Evolutionary conservation across 2,329 filamentous ascomycete genomes (phyloP), one percentile per base, ranked within the genome.

Genomic region (Penicillium sp.): DNA sequence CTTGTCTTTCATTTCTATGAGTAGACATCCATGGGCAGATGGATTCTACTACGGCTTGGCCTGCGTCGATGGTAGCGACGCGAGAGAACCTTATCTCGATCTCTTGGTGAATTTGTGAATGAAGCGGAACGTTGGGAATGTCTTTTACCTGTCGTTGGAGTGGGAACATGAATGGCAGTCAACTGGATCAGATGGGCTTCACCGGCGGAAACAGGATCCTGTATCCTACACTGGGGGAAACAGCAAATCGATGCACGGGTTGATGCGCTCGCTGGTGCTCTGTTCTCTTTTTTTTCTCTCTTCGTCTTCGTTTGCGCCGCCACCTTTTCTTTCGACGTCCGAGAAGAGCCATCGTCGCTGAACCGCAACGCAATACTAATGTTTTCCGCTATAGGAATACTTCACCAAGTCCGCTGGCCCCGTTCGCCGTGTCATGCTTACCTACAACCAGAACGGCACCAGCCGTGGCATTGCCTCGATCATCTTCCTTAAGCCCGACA

Each of bases 381-480:
- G 65, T 60, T 70, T 58, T 65, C 51, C 75, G 76, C 77, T 77
- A 77, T 91, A 99, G 94, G 94, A 99, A 80, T 99, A 97, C 78
- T 97, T 99, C 76, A 79, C 83, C 71, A 88, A 91, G 71, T 89
- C 90, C 67, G 86, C 96, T 74, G 93, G 92, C 65, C 85, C 89
- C 61, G 90, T 97, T 77, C 97, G 95, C 84, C 89, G 85, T 76
- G 91, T 95, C 61, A 87, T 94, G 66, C 82, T 99, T 67, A 91
- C 90, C 48, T 99, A 99, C 78, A 94, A 93, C 68, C 91, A 93
- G 61, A 91, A 90, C 72, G 93, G 93, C 61, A 85, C 87, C 65
- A 97, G 92, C 83, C 90, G 92, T 71, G 94, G 94, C 63, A 91
- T 93, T 71, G 92, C 92, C 67, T 94, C 91, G 51, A 89, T 99